These are phyloP conservation scores for Podosphaera fusca DNA, from an alignment of 2,329 filamentous ascomycete genomes.

Conservation along the genomic window DNA sequence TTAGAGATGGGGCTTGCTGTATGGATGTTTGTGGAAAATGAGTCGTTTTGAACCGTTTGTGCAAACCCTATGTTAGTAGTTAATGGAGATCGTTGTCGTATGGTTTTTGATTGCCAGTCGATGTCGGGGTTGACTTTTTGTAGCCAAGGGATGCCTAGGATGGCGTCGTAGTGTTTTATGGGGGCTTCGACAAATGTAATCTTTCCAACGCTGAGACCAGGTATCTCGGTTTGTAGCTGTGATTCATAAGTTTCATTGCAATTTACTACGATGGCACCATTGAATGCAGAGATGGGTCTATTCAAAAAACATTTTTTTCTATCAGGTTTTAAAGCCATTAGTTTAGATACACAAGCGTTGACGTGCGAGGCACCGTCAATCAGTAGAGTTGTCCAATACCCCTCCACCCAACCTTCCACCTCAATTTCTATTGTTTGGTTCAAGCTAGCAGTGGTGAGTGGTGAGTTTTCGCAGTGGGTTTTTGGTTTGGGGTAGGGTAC, in stretches of 20 bases:
- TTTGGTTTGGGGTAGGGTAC: not conserved
- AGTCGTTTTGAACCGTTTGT: too few relatives aligned
- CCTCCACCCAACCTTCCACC: not conserved
- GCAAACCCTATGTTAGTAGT: too few relatives aligned
- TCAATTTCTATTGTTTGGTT: not conserved
- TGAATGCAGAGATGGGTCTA: not conserved
- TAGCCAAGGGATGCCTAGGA: too few relatives aligned
- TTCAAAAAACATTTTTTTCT: not conserved
- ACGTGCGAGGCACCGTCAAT: not conserved
- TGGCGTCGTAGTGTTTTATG: too few relatives aligned
- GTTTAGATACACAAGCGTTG: constrained; percentile 1
- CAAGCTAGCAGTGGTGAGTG: not conserved
- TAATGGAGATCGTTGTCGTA: too few relatives aligned
- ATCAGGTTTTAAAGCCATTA: not conserved
- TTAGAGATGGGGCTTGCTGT: too few relatives aligned
- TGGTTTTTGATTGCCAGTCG: too few relatives aligned
- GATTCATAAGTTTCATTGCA: constrained; percentile 1
- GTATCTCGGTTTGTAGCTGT: not conserved
- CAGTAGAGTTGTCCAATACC: not conserved
- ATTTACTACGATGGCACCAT: not conserved
- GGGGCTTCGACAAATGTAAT: too few relatives aligned
- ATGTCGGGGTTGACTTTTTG: too few relatives aligned
- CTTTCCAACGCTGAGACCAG: too few relatives aligned
- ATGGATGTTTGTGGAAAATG: too few relatives aligned
- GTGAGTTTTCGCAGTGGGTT: not conserved